Evolutionary conservation across 2,329 filamentous ascomycete species (phyloP).

Genomic region (Penicillium sp.): DNA sequence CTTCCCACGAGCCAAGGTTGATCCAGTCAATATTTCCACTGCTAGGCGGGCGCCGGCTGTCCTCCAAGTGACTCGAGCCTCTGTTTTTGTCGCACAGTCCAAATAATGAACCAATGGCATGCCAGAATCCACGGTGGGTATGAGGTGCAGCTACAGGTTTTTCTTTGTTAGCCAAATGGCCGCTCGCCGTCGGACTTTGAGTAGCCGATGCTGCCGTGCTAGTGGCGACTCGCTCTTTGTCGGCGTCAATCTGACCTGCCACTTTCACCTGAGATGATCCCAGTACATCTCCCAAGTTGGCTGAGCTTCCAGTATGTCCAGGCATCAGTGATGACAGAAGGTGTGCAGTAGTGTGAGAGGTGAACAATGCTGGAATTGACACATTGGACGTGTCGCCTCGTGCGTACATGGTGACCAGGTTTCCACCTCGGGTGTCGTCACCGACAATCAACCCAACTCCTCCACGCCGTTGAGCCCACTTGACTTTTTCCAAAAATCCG

Average conservation of each 20-base stretch:
- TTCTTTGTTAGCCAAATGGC: slow-evolving; percentile 19
- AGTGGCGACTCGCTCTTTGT: slow-evolving; percentile 21
- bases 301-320: slow-evolving; percentile 63
- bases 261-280: slow-evolving; percentile 52
- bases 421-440: slow-evolving; percentile 85
- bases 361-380: slow-evolving; percentile 92
- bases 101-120: slow-evolving; percentile 47
- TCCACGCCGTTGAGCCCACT: slow-evolving; percentile 92
- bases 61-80: slow-evolving; percentile 35
- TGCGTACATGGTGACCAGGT: slow-evolving; percentile 97
- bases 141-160: slow-evolving; percentile 17
- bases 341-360: slow-evolving; percentile 90
- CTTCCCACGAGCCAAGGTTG: slow-evolving; percentile 65
- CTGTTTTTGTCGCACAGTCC: slow-evolving; percentile 39
- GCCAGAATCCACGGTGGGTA: slow-evolving; percentile 39
- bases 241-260: slow-evolving; percentile 22
- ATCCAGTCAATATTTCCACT: slow-evolving; percentile 77
- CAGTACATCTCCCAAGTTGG: slow-evolving; percentile 59
- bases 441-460: slow-evolving; percentile 90
- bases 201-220: slow-evolving; percentile 33
- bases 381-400: slow-evolving; percentile 93
- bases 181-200: slow-evolving; percentile 37
- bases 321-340: slow-evolving; percentile 85
- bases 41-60: slow-evolving; percentile 67
- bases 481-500: slow-evolving; percentile 94